A percentile compares a stretch with the other conserved stretches of the same genome.
Conservation (phyloP, 176 grass and related monocot species). For the Aechmea fasciata region DNA sequence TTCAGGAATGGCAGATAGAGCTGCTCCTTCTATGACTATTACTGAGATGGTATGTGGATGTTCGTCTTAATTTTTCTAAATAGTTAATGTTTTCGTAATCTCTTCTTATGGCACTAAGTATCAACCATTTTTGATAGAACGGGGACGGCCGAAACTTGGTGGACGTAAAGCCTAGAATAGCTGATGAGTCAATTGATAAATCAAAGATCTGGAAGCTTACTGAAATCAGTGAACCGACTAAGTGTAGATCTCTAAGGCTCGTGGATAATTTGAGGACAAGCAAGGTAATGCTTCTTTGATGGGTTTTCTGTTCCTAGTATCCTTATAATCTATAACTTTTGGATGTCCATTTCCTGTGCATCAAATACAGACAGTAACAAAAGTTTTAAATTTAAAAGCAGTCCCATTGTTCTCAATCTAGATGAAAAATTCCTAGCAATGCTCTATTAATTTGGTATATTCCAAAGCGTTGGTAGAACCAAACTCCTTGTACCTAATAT, state of each 20-base stretch:
- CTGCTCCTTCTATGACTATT: conserved; percentile 47
- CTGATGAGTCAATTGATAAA: conserved; percentile 75
- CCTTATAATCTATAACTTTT: not conserved
- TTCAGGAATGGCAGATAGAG: conserved; percentile 37
- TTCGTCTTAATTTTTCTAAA: not conserved
- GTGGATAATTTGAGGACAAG: conserved; percentile 70
- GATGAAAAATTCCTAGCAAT: too few species aligned
- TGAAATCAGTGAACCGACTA: conserved; percentile 71
- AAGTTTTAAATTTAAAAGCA: too few species aligned
- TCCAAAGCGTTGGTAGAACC: too few species aligned
- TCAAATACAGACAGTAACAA: not conserved
- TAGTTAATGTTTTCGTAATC: not conserved
- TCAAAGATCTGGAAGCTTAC: conserved; percentile 97
- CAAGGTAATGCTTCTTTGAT: conserved; percentile 44
- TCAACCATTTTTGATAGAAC: conserved; percentile 44
- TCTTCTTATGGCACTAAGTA: not conserved
- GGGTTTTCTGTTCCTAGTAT: not conserved
- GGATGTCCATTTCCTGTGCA: not conserved
- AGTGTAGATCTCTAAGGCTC: conserved; percentile 84
- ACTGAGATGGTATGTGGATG: conserved; percentile 56
- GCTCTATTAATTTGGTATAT: too few species aligned
- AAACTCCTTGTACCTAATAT: too few species aligned
- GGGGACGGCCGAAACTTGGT: conserved; percentile 75
- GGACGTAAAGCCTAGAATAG: conserved; percentile 93
- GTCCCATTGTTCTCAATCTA: too few species aligned